phyloP scores from a whole-genome alignment of 2,329 filamentous ascomycete genomes.

The Botrytis elliptica region DNA sequence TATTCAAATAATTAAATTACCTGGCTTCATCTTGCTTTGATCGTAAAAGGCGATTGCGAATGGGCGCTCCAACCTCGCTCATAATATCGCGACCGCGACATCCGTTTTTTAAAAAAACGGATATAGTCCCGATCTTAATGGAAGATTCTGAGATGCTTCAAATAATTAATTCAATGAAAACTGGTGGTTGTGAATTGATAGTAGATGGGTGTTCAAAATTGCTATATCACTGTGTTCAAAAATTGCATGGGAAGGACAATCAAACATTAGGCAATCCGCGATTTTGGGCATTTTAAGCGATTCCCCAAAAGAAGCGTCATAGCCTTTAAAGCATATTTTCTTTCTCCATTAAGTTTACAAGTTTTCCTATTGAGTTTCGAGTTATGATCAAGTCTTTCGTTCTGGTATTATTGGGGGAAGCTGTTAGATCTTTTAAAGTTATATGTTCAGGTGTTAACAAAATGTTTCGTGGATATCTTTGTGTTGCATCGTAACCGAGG shows the following conservation, averaged over 20 bases:
- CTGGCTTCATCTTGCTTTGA: slow-evolving; percentile 62
- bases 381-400: background rate
- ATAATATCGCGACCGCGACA: slow-evolving; percentile 68
- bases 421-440: background rate
- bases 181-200: slow-evolving; percentile 26
- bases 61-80: slow-evolving; percentile 67
- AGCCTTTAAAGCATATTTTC: slow-evolving; percentile 8
- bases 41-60: slow-evolving; percentile 65
- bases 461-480: slow-evolving; percentile 12
- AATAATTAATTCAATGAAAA: slow-evolving; percentile 32
- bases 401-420: slow-evolving; percentile 1
- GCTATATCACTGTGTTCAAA: slow-evolving; percentile 19
- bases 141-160: slow-evolving; percentile 38
- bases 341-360: background rate
- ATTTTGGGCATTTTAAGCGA: slow-evolving; percentile 17
- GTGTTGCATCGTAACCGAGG: slow-evolving; percentile 21
- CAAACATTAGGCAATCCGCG: slow-evolving; percentile 9
- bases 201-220: slow-evolving; percentile 31
- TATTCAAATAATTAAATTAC: slow-evolving; percentile 45
- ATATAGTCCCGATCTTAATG: slow-evolving; percentile 46
- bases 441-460: background rate
- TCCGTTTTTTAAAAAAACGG: slow-evolving; percentile 65
- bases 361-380: slow-evolving; percentile 6
- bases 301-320: background rate
- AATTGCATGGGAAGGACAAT: slow-evolving; percentile 18